Conservation (phyloP, 805 yeast species). For the Yamadazyma philogaea region DNA sequence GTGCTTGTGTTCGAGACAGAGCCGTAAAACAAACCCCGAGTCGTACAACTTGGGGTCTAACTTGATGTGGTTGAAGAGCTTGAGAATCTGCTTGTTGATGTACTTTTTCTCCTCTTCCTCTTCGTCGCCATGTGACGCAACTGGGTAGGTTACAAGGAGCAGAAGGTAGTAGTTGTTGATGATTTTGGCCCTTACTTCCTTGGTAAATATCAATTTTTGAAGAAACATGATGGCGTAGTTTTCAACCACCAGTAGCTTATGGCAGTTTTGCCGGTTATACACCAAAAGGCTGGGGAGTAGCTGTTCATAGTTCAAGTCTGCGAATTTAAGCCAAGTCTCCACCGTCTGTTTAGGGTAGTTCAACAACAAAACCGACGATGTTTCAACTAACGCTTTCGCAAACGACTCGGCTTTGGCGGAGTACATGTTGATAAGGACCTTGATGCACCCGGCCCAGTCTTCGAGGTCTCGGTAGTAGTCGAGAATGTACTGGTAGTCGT, state of each 20-base stretch:
- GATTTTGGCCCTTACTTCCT: slow-evolving; percentile 38
- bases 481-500: slow-evolving; percentile 68
- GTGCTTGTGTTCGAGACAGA: slow-evolving; percentile 60
- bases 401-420: slow-evolving; percentile 20
- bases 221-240: slow-evolving; percentile 71
- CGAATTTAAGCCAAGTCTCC: slow-evolving; percentile 70
- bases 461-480: slow-evolving; percentile 65
- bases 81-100: slow-evolving; percentile 28
- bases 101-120: slow-evolving; percentile 3
- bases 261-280: slow-evolving; percentile 48
- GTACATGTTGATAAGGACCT: slow-evolving; percentile 49
- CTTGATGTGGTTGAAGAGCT: slow-evolving; percentile 26
- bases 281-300: slow-evolving; percentile 74
- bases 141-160: slow-evolving; percentile 51
- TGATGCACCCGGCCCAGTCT: slow-evolving; percentile 72
- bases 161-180: slow-evolving; percentile 72
- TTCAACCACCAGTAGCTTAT: slow-evolving; percentile 37
- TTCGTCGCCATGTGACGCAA: background rate
- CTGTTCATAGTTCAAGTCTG: slow-evolving; percentile 53
- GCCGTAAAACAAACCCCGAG: slow-evolving; percentile 67
- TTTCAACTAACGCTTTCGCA: slow-evolving; percentile 51
- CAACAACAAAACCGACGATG: slow-evolving; percentile 64
- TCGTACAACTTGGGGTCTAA: slow-evolving; percentile 47
- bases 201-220: slow-evolving; percentile 43
- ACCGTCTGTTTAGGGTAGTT: slow-evolving; percentile 70